phyloP scores from a whole-genome alignment of 1,284 basidiomycete genomes.

The Limonomyces culmigenus region DNA sequence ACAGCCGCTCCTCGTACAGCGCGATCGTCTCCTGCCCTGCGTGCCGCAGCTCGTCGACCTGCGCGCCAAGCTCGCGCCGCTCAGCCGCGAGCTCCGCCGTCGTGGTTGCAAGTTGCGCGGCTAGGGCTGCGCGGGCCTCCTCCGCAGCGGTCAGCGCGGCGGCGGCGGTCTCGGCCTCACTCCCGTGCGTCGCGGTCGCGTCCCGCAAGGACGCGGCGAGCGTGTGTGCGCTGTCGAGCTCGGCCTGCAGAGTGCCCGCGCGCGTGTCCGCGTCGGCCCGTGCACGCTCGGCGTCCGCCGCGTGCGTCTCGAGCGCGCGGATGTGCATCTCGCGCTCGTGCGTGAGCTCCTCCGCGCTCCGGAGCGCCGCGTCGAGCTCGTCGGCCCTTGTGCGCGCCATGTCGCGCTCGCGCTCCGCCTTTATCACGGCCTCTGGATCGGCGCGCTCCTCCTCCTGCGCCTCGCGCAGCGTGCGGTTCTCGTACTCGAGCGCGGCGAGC shows the following conservation, averaged over 20 bases:
- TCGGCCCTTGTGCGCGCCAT: constrained; percentile 16
- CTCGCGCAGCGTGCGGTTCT: constrained; percentile 24
- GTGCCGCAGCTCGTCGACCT: constrained; percentile 66
- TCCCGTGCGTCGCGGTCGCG: too few species aligned
- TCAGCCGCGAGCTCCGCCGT: constrained; percentile 44
- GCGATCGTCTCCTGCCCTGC: constrained; percentile 90
- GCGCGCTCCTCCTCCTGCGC: neutral
- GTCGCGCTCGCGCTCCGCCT: constrained; percentile 28
- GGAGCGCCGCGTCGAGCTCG: constrained; percentile 31
- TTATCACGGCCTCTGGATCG: constrained; percentile 6
- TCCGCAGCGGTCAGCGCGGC: too few species aligned
- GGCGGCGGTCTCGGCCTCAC: too few species aligned
- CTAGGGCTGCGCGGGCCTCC: too few species aligned
- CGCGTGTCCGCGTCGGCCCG: constrained; percentile 32
- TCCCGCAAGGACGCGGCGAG: too few species aligned
- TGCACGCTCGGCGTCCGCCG: constrained; percentile 26
- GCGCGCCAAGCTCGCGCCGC: constrained; percentile 41
- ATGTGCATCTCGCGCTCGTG: constrained; percentile 34
- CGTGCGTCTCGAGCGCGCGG: constrained; percentile 30
- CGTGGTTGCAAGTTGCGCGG: constrained; percentile 28
- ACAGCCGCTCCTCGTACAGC: constrained; percentile 79
- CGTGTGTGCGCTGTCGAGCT: too few species aligned
- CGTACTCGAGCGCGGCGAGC: constrained; percentile 38
- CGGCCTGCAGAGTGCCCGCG: constrained; percentile 34
- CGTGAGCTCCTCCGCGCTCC: constrained; percentile 24